Evolutionary conservation across 2,329 filamentous ascomycete species (phyloP).

Genomic region (Colletotrichum abscissum): DNA sequence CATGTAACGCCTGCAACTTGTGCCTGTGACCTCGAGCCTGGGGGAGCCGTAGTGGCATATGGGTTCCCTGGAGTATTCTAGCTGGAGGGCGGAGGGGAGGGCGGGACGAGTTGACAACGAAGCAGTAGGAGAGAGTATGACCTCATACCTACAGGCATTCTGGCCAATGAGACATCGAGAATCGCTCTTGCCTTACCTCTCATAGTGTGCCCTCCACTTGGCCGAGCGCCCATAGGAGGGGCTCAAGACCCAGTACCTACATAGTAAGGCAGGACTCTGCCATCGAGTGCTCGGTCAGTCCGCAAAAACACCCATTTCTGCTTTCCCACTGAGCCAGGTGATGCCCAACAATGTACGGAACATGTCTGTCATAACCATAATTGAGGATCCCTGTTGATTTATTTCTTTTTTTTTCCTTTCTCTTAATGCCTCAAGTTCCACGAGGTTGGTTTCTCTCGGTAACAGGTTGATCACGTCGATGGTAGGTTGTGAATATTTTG

Average conservation of each 20-base stretch:
- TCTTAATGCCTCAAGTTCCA: neutral
- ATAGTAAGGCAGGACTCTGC: neutral
- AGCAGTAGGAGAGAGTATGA: slow-evolving; percentile 16
- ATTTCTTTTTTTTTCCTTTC: neutral
- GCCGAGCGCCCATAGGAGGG: slow-evolving; percentile 8
- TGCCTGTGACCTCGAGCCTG: neutral
- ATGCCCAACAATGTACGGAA: neutral
- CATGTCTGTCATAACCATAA: neutral
- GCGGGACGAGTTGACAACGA: slow-evolving; percentile 1
- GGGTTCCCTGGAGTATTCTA: neutral
- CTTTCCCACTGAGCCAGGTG: neutral
- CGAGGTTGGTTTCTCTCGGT: neutral
- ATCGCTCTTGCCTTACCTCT: slow-evolving; percentile 3
- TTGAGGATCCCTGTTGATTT: neutral
- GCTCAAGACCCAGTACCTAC: neutral
- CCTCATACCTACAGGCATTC: slow-evolving; percentile 14
- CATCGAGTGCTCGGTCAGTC: slow-evolving; percentile 4
- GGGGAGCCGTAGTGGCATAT: neutral
- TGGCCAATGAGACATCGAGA: slow-evolving; percentile 1
- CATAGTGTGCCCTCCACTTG: neutral
- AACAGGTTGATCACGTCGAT: neutral
- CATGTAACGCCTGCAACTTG: slow-evolving; percentile 2
- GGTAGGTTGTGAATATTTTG: neutral
- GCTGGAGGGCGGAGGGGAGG: neutral
- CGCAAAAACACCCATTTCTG: neutral